A percentile compares a stretch with the other conserved stretches of the same genome.
phyloP scores from a whole-genome alignment of 805 yeast genomes.

The Candida xiaguanensis region DNA sequence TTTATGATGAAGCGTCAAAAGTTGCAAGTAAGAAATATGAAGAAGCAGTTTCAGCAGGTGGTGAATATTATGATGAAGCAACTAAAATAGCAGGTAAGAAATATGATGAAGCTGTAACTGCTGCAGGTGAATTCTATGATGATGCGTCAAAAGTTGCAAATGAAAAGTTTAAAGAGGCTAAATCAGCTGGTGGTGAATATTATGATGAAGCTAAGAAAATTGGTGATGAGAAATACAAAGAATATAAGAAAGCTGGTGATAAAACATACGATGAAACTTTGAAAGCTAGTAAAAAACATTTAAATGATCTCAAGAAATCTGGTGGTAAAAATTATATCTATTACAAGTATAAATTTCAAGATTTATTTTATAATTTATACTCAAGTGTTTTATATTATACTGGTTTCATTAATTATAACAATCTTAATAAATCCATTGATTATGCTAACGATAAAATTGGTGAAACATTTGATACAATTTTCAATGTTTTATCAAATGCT shows the following conservation, averaged over 20 bases:
- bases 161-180: slow-evolving; percentile 3
- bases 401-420: slow-evolving; percentile 2
- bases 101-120: slow-evolving; percentile 4
- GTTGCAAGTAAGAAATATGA: slow-evolving; percentile 3
- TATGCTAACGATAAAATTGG: slow-evolving; percentile 7
- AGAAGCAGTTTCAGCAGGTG: slow-evolving; percentile 2
- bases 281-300: background rate
- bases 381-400: slow-evolving; percentile 2
- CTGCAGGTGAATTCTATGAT: slow-evolving; percentile 1
- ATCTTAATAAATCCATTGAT: slow-evolving; percentile 2
- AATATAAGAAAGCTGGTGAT: slow-evolving; percentile 1
- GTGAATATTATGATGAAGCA: slow-evolving; percentile 5
- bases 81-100: slow-evolving; percentile 3
- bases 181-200: slow-evolving; percentile 3
- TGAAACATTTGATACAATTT: slow-evolving; percentile 15
- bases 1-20: slow-evolving; percentile 2
- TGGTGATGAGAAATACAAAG: background rate
- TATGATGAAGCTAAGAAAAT: slow-evolving; percentile 4
- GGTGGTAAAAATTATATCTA: slow-evolving; percentile 1
- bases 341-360: slow-evolving; percentile 1
- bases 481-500: slow-evolving; percentile 40
- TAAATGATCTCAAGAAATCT: slow-evolving; percentile 1
- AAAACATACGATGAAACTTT: slow-evolving; percentile 3
- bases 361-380: slow-evolving; percentile 2
- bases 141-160: slow-evolving; percentile 2